Base-by-base conservation (phyloP, 2,329 filamentous ascomycete species). In the Sarocladium brachiariae region DNA sequence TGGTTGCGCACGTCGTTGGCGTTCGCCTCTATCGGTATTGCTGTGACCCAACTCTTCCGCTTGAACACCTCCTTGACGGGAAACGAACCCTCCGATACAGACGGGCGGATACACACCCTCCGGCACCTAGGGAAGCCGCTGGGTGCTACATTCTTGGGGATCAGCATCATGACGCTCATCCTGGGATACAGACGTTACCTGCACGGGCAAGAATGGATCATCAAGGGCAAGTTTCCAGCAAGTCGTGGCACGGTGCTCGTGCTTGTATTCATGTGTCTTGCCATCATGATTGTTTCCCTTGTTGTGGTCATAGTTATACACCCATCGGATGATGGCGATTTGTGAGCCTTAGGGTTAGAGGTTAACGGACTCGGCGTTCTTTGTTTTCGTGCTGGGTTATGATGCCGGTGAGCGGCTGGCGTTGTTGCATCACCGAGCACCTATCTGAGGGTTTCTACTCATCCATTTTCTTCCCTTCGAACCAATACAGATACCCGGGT, bases 1-100 rank as follows among this genome's bases (percentile, higher is more conserved):
- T 93, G 88, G 88, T 76, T 93, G 38, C 80, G 88, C 49, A 93
- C 88, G 2, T 90, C 86, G 2, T 77, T 93, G 31, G 83, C 86
- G 21, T 93, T 93, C 61, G 86, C 87, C 10, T 86, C 80, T 30
- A 92, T 93, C 57, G 88, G 88, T 52, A 87, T 93, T 53, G 88
- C 87, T 38, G 79, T 93, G 35, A 92, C 88, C 1, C 88, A 93
- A 65, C 80, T 93, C 45, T 92, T 93, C 70, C 84, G 88, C 23
- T 81, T 93, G 52, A 91, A 91, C 70, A 86, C 83, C 0, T 77
- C 81, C 8, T 70, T 86, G 35, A 61, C 68, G 19, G 59, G 63
- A 34, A 66, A 67, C 48, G 62, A 56, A 21, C 38, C 41, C 11
- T 43, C 51, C 30, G 51, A 53, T 21, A 55, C 58, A 24, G 55